Evolutionary conservation across 371 early-diverging fungal genomes (phyloP), one percentile per base, ranked within the genome.

Genomic region (Rhizopus stolonifer): DNA sequence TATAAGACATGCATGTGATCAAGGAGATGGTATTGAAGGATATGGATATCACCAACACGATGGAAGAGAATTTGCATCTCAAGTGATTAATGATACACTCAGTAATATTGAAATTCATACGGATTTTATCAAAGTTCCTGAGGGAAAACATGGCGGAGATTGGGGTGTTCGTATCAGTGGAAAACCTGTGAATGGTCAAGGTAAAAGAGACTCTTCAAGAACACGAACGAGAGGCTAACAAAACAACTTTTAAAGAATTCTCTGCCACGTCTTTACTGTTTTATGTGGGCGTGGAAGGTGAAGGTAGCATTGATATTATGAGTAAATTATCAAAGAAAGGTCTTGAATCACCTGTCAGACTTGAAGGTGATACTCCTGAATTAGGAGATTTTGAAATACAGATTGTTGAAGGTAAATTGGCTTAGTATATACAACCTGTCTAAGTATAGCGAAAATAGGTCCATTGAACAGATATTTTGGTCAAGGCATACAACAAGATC

Each of bases 1-100:
- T 15, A 82, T 92, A 31, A 83, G 96, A 2, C 94, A 95, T 55
- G 78, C 86, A 14, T 97, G 96, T 64, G 94, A 95, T 49, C 90
- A 93, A 45, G 82, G 82, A 18, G 92, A 94, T 56, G 71, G 79
- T 21, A 69, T 94, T 33, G 67, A 70, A 31, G 82, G 86, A 17
- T 96, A 96, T 68, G 92, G 91, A n/a, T 97, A 92, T 77, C 70
- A 80, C 40, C 84, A 87, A 57, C 94, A 94, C 60, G 92, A 96
- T 64, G 96, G 94, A 10, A 76, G 92, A 40, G 60, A 65, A 21
- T 94, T 83, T 74, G 94, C 89, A 26, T 60, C 78, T 23, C 95
- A 97, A 67, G 70, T 67, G 14, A 79, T 97, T 49, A 75, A 77
- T 11, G 96, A 97, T 60, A 64, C 49, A 10, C 69, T 66, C 39